Evolutionary conservation across 352 stramenopile species (phyloP).

Genomic region (Pythium brassicae): DNA sequence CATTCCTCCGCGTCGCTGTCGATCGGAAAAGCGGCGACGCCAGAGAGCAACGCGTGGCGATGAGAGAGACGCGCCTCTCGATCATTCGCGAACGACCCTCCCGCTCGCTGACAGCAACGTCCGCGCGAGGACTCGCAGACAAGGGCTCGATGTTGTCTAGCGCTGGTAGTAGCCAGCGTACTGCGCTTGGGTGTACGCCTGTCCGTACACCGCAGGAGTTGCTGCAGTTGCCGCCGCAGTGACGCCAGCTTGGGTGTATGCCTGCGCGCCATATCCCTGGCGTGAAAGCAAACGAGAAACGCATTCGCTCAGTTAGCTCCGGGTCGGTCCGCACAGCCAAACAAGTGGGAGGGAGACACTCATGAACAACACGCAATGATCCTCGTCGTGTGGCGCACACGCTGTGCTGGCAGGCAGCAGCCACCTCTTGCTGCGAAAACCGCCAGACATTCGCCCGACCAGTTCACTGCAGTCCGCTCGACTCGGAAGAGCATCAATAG

Average conservation of each 20-base stretch:
- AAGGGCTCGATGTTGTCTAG: slow-evolving; percentile 3
- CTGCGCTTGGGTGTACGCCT: slow-evolving; percentile 48
- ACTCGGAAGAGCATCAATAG: slow-evolving; percentile 14
- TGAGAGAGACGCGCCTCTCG: slow-evolving; percentile 8
- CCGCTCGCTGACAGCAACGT: not conserved
- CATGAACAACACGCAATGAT: slow-evolving; percentile 8
- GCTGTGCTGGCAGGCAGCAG: not conserved
- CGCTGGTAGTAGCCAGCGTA: slow-evolving; percentile 58
- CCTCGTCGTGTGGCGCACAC: slow-evolving; percentile 7
- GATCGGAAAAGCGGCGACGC: too few species aligned
- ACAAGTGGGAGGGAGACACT: slow-evolving; percentile 1
- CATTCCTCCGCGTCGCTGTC: too few species aligned
- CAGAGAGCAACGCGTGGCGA: not conserved
- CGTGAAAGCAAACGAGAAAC: not conserved
- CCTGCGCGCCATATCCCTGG: slow-evolving; percentile 53
- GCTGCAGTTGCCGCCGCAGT: slow-evolving; percentile 14
- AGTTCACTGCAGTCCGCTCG: slow-evolving; percentile 6
- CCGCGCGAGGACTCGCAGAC: not conserved
- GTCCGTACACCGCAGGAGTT: slow-evolving; percentile 17
- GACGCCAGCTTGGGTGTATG: slow-evolving; percentile 36
- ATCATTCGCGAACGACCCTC: not conserved
- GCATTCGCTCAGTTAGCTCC: not conserved
- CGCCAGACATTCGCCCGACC: slow-evolving; percentile 1
- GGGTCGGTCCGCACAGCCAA: too few species aligned
- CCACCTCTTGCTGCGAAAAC: not conserved